phyloP scores from a whole-genome alignment of 2,329 filamentous ascomycete species.

The Xylaria sp. region DNA sequence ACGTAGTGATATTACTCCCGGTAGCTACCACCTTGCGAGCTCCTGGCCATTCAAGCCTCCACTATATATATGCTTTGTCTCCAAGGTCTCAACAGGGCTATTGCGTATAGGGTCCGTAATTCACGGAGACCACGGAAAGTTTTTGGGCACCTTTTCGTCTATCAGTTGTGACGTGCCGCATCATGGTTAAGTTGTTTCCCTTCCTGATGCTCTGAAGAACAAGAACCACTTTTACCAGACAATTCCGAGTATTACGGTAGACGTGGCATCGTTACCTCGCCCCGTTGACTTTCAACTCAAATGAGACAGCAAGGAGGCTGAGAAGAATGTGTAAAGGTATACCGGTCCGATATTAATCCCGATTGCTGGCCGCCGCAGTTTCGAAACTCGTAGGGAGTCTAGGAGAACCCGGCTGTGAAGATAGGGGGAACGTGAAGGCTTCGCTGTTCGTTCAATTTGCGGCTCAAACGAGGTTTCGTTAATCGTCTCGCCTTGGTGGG shows the following conservation, averaged over 20 bases:
- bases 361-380: background rate
- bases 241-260: no score
- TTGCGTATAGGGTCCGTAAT: no score
- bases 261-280: no score
- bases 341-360: no score
- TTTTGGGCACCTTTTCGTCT: conserved; percentile 11
- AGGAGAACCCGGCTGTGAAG: background rate
- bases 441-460: background rate
- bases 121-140: conserved; percentile 11
- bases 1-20: conserved; percentile 10
- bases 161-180: conserved; percentile 8
- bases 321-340: no score
- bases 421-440: background rate
- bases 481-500: conserved; percentile 4
- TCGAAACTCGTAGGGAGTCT: background rate
- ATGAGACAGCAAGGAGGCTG: no score
- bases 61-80: conserved; percentile 15
- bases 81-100: conserved; percentile 17
- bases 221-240: background rate
- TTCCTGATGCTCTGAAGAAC: conserved; percentile 1
- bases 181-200: conserved; percentile 2
- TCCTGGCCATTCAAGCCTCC: conserved; percentile 13
- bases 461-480: conserved; percentile 10
- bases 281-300: no score
- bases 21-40: conserved; percentile 6